Evolutionary conservation across 768 basidiomycete species (phyloP), one percentile per base, ranked within the genome.

Genomic region (Astraeus odoratus): DNA sequence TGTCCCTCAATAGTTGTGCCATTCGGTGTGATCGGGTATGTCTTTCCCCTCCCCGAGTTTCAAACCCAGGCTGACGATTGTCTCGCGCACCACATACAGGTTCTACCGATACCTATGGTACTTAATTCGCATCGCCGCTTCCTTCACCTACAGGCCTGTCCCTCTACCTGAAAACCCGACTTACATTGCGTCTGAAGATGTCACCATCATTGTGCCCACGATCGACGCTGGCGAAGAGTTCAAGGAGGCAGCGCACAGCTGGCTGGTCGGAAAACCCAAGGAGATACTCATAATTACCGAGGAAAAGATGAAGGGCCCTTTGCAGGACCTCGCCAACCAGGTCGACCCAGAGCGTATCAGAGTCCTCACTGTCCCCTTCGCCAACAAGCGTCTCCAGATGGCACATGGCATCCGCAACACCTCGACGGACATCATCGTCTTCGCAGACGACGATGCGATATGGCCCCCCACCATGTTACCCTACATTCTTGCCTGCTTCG

Each of bases 41-140:
- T 64, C 9, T 13, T 36, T 25, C 31, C 22, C 33, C n/a, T 33
- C 29, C 42, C 31, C 27, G n/a, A n/a, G n/a, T n/a, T n/a, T n/a
- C n/a, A n/a, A n/a, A n/a, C n/a, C n/a, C n/a, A n/a, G n/a, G n/a
- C n/a, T n/a, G n/a, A n/a, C n/a, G n/a, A n/a, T n/a, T n/a, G n/a
- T n/a, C n/a, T n/a, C n/a, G n/a, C n/a, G n/a, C 27, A 43, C 37
- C 13, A 27, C 23, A 22, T 38, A 8, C 62, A 92, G 91, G 39
- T 93, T 94, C 63, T 94, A 88, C 69, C 89, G 90, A 35, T 94
- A 94, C 71, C 73, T 94, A 47, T 94, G 91, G 92, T 95, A 85
- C 65, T 59, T 83, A 56, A 91, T 96, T 53, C 87, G 91, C 60
- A 61, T 95, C 23, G 65, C 77, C 27, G 92, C 90, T n/a, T 76